These are phyloP conservation scores for Sporothrix pallida DNA, from an alignment of 2,329 filamentous ascomycete species.

Conservation along the genomic window DNA sequence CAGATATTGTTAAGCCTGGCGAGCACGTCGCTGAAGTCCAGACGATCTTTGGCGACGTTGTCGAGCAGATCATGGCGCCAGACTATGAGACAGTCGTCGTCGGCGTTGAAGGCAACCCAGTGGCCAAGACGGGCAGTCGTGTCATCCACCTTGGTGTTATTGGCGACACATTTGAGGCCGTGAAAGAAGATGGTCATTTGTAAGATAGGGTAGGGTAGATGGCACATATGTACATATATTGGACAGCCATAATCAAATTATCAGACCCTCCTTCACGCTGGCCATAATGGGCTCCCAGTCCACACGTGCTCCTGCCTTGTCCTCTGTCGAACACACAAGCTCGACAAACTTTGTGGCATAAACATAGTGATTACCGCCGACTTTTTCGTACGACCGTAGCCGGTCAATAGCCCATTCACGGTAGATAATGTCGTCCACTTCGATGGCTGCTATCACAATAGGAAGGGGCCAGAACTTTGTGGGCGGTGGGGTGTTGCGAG, in stretches of 20 bases:
- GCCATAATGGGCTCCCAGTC: conserved; percentile 27
- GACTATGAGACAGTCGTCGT: conserved; percentile 20
- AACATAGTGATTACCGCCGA: conserved; percentile 23
- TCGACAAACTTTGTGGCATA: conserved; percentile 16
- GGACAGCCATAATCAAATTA: conserved; percentile 4
- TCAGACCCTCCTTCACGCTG: not conserved
- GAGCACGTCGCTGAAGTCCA: conserved; percentile 22
- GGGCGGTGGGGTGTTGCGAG: not conserved
- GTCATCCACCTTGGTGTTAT: conserved; percentile 24
- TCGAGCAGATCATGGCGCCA: conserved; percentile 8
- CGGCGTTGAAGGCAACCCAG: conserved; percentile 23
- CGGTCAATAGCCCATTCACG: conserved; percentile 25
- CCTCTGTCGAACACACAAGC: conserved; percentile 3
- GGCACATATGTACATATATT: too few relatives aligned
- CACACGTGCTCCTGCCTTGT: conserved; percentile 5
- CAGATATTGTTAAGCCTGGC: conserved; percentile 1
- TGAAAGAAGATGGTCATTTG: conserved; percentile 9
- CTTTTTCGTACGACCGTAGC: not conserved
- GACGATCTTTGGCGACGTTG: conserved; percentile 25
- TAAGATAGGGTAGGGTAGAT: not conserved
- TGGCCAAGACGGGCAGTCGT: conserved; percentile 20
- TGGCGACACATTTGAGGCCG: not conserved
- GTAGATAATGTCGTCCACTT: conserved; percentile 24
- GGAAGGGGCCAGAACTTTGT: conserved; percentile 30
- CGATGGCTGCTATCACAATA: conserved; percentile 18